Evolutionary conservation across 1,284 basidiomycete genomes (phyloP).

Genomic region (Waitea zeae): DNA sequence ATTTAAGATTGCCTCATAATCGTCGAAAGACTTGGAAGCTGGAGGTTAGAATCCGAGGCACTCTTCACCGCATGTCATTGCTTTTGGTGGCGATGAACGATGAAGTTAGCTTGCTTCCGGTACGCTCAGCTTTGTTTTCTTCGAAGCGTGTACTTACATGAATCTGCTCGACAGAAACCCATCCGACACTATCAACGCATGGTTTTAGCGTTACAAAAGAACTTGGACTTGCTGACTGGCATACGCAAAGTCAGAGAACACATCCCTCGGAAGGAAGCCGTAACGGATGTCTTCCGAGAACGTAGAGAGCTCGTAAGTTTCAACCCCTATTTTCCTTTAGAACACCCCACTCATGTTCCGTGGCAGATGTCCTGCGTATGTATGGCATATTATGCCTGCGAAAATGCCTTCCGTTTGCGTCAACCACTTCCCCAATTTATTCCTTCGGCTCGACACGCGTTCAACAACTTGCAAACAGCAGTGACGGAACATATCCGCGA

Average conservation of each 20-base stretch:
- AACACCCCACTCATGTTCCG: not conserved
- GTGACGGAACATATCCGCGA: slow-evolving; percentile 18
- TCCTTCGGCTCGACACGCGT: slow-evolving; percentile 25
- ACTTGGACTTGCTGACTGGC: slow-evolving; percentile 27
- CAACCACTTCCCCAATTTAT: slow-evolving; percentile 33
- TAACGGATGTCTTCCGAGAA: slow-evolving; percentile 22
- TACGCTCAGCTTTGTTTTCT: too few relatives aligned
- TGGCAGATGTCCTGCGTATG: slow-evolving; percentile 27
- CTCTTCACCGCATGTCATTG: too few relatives aligned
- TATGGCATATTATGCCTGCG: slow-evolving; percentile 28
- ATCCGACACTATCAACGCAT: slow-evolving; percentile 24
- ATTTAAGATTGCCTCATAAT: too few relatives aligned
- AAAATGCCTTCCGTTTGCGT: slow-evolving; percentile 28
- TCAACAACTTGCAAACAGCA: slow-evolving; percentile 17
- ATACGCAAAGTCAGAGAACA: slow-evolving; percentile 29
- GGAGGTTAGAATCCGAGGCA: too few relatives aligned
- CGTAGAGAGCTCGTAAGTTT: slow-evolving; percentile 25
- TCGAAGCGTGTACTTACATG: too few relatives aligned
- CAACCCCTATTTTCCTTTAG: not conserved
- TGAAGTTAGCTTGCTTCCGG: too few relatives aligned
- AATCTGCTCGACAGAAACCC: too few relatives aligned
- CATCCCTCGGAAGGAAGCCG: slow-evolving; percentile 26
- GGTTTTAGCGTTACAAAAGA: slow-evolving; percentile 21
- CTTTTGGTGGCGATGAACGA: too few relatives aligned
- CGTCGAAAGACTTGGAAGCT: too few relatives aligned